Evolutionary conservation across 2,329 filamentous ascomycete species (phyloP).

Genomic region (Trichoderma afroharzianum): DNA sequence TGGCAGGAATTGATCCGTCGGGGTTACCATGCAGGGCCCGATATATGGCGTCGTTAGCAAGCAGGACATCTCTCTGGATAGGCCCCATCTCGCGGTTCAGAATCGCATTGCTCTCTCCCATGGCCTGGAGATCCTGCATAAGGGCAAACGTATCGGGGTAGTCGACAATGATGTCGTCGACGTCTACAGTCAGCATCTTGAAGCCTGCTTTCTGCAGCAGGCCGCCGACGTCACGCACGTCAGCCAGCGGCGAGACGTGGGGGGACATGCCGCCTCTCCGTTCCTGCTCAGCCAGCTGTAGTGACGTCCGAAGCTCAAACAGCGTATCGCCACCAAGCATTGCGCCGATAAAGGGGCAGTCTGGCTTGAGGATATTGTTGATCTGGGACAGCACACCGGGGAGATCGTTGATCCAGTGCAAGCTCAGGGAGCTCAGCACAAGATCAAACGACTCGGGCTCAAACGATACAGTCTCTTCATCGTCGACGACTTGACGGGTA

Average conservation of each 20-base stretch:
- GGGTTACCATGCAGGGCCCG: slow-evolving; percentile 79
- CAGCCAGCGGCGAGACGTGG: slow-evolving; percentile 85
- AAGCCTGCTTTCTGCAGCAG: slow-evolving; percentile 84
- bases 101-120: slow-evolving; percentile 93
- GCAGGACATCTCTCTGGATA: slow-evolving; percentile 75
- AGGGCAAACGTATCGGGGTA: slow-evolving; percentile 86
- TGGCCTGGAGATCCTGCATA: slow-evolving; percentile 91
- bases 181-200: slow-evolving; percentile 92
- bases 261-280: slow-evolving; percentile 86
- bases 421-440: slow-evolving; percentile 79
- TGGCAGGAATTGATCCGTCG: slow-evolving; percentile 76
- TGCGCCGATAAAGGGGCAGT: slow-evolving; percentile 86
- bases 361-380: slow-evolving; percentile 82
- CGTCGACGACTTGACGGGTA: slow-evolving; percentile 68
- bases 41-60: slow-evolving; percentile 89
- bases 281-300: slow-evolving; percentile 90
- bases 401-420: slow-evolving; percentile 98
- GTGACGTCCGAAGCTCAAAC: slow-evolving; percentile 86
- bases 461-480: slow-evolving; percentile 74
- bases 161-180: slow-evolving; percentile 95
- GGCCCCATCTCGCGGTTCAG: slow-evolving; percentile 76
- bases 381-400: slow-evolving; percentile 80
- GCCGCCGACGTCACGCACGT: slow-evolving; percentile 87
- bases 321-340: slow-evolving; percentile 96
- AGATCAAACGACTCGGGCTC: slow-evolving; percentile 77